Evolutionary conservation across 1,284 basidiomycete species (phyloP).

Genomic region (Cutaneotrichosporon spelunceum): DNA sequence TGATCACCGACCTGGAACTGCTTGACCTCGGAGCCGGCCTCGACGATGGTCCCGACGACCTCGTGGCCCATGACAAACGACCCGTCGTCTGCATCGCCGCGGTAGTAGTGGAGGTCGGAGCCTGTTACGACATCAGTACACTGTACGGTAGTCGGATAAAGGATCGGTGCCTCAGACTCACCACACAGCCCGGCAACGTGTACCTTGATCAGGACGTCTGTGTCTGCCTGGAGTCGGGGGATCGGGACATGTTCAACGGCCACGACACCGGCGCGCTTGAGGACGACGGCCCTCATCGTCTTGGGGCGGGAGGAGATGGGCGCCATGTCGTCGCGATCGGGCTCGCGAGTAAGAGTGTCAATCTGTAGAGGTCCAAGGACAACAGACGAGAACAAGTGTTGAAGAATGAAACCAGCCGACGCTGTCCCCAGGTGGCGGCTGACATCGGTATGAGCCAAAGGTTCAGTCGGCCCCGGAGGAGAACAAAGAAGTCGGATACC

Average conservation of each 20-base stretch:
- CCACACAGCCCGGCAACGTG: conserved; percentile 42
- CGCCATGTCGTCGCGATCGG: background rate
- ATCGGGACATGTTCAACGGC: conserved; percentile 33
- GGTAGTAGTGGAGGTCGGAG: conserved; percentile 76
- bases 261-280: conserved; percentile 34
- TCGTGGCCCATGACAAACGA: conserved; percentile 65
- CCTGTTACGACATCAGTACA: conserved; percentile 53
- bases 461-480: no score
- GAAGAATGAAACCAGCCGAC: background rate
- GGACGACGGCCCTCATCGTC: conserved; percentile 43
- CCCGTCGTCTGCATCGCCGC: conserved; percentile 56
- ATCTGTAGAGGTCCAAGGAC: background rate
- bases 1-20: conserved; percentile 72
- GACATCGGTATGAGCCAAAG: background rate
- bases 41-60: conserved; percentile 72
- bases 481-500: no score
- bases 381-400: background rate
- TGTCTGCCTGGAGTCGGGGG: conserved; percentile 31
- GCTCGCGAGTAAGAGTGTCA: background rate
- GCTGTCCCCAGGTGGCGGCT: background rate
- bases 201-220: conserved; percentile 45
- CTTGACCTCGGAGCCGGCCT: conserved; percentile 64
- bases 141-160: background rate
- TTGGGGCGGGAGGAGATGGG: conserved; percentile 5
- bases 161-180: conserved; percentile 21